Evolutionary conservation across 129 eudicot genomes (phyloP).

Genomic region (Pulicaria dysenterica): DNA sequence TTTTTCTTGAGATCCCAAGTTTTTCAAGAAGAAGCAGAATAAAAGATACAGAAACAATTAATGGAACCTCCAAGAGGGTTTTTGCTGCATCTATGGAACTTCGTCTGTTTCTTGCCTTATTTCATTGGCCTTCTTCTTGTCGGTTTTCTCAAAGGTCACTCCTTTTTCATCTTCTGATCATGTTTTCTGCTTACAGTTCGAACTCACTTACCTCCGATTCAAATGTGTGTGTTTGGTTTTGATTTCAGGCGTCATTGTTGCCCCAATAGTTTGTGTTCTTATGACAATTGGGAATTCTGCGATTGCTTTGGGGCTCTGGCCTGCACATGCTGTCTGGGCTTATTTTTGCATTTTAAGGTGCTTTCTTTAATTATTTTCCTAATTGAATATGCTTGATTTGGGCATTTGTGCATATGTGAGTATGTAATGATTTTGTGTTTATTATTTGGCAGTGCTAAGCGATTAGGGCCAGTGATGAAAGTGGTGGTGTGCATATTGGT

Average conservation of each 20-base stretch:
- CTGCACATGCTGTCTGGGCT: slow-evolving; percentile 68
- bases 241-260: slow-evolving; percentile 40
- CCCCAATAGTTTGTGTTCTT: slow-evolving; percentile 68
- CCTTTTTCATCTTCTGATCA: not conserved
- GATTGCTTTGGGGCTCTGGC: slow-evolving; percentile 84
- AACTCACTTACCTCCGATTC: not conserved
- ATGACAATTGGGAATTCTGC: slow-evolving; percentile 69
- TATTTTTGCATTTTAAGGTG: slow-evolving; percentile 70
- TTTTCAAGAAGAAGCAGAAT: not conserved
- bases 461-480: slow-evolving; percentile 83
- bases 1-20: slow-evolving; percentile 19
- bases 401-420: not conserved
- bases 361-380: slow-evolving; percentile 1
- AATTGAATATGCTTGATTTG: not conserved
- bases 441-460: slow-evolving; percentile 58
- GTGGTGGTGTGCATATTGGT: slow-evolving; percentile 54
- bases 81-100: slow-evolving; percentile 61
- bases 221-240: slow-evolving; percentile 11
- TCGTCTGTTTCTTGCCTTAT: slow-evolving; percentile 80
- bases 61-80: slow-evolving; percentile 77
- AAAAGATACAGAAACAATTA: not conserved
- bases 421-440: not conserved
- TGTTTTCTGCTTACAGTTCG: not conserved
- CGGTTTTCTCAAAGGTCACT: slow-evolving; percentile 79
- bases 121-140: slow-evolving; percentile 83